Evolutionary conservation across 345 rosid genomes (phyloP), one percentile per base, ranked within the genome.

Genomic region (Pistacia vera): DNA sequence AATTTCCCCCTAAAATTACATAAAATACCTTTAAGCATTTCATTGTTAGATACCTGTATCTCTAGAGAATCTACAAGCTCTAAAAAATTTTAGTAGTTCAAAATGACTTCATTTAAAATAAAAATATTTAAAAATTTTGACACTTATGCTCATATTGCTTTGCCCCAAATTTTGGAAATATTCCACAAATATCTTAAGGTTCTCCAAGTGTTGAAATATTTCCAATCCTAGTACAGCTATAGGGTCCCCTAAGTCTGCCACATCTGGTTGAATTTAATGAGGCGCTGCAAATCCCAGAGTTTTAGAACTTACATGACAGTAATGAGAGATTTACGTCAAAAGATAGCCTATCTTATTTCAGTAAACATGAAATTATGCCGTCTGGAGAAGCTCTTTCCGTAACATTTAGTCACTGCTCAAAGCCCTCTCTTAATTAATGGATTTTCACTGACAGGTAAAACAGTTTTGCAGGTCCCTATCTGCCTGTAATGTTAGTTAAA

Each of bases 361-460:
- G 63, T 70, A 11, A 41, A 66, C 20, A 5, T 16, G 57, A 63
- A 70, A 46, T 41, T 49, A n/a, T 41, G 9, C 22, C 14, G 4
- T 30, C 33, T 63, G 0, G 14, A 57, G 17, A 16, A 41, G 58
- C 14, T 11, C 22, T 77, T 22, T 28, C 25, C 22, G 17, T 51
- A 56, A 33, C 51, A 61, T 30, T 67, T 22, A 35, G 66, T 17
- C 33, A 49, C 51, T 38, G 16, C 48, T 41, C 22, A 64, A 41
- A 54, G 65, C 20, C 56, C 52, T 73, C 36, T 52, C 36, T 52
- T 54, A 46, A 11, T 66, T 57, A 44, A n/a, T 66, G 55, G 67
- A 30, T 41, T 56, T 75, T 9, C 38, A 28, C 0, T 10, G 41
- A 14, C 25, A 56, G 18, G 38, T 2, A 28, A 55, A 22, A 56